Percentiles rank a stretch among this genome's conserved stretches.
Evolutionary conservation across 2,329 filamentous ascomycete species (phyloP).

Genomic region (Nectriaceae sp.): DNA sequence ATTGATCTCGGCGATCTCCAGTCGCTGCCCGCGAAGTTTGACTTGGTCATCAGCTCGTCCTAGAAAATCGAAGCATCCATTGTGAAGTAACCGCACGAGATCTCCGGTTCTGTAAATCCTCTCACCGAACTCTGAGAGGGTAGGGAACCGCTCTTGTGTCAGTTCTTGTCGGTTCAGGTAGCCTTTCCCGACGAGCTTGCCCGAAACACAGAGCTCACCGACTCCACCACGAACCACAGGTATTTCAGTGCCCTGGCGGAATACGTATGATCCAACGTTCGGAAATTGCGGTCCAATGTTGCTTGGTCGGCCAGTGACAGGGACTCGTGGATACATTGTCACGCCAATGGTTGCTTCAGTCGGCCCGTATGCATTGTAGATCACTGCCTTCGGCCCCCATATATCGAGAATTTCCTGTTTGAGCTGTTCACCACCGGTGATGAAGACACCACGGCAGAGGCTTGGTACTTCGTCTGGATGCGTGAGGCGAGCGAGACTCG

Average conservation of each 20-base stretch:
- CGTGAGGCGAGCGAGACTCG: slow-evolving; percentile 77
- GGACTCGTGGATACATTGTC: slow-evolving; percentile 85
- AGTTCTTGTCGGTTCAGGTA: slow-evolving; percentile 83
- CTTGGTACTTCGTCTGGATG: slow-evolving; percentile 80
- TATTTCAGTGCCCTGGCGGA: slow-evolving; percentile 66
- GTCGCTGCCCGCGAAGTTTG: slow-evolving; percentile 83
- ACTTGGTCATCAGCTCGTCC: slow-evolving; percentile 90
- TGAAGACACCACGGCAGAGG: slow-evolving; percentile 82
- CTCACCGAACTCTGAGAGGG: slow-evolving; percentile 55
- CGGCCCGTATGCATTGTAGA: slow-evolving; percentile 92
- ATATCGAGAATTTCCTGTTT: slow-evolving; percentile 86
- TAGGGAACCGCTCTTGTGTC: slow-evolving; percentile 75
- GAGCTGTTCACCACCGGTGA: slow-evolving; percentile 86
- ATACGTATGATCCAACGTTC: slow-evolving; percentile 83
- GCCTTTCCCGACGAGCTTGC: slow-evolving; percentile 83
- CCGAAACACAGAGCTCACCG: slow-evolving; percentile 87
- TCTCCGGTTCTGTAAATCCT: slow-evolving; percentile 87
- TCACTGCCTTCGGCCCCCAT: slow-evolving; percentile 78
- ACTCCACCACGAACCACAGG: slow-evolving; percentile 78
- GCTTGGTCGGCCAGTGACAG: slow-evolving; percentile 73
- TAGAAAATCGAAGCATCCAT: slow-evolving; percentile 83
- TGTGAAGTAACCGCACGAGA: slow-evolving; percentile 76
- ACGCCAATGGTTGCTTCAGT: slow-evolving; percentile 93
- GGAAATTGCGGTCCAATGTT: slow-evolving; percentile 88
- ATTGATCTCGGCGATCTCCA: slow-evolving; percentile 92